Evolutionary conservation across 768 basidiomycete species (phyloP).

Genomic region (Boletus rubescentipes): DNA sequence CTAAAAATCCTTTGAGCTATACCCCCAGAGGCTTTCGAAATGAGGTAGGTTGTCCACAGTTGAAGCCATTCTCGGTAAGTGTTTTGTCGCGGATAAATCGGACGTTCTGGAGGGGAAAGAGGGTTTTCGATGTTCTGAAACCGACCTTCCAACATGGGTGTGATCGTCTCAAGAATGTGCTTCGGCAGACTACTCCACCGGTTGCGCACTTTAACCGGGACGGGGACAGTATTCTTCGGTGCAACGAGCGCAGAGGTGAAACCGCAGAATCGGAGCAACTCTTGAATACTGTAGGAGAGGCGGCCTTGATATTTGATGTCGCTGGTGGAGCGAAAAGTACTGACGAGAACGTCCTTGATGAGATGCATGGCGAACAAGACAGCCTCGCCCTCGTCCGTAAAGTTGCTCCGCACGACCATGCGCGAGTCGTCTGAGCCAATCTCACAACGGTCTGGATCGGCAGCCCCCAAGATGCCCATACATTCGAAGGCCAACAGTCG

Average conservation of each 20-base stretch:
- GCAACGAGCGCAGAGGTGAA: slow-evolving; percentile 78
- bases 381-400: slow-evolving; percentile 74
- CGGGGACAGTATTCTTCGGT: slow-evolving; percentile 45
- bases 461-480: slow-evolving; percentile 87
- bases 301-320: slow-evolving; percentile 90
- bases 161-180: slow-evolving; percentile 80
- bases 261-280: slow-evolving; percentile 81
- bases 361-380: slow-evolving; percentile 81
- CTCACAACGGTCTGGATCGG: slow-evolving; percentile 92
- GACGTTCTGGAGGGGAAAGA: slow-evolving; percentile 48
- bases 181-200: slow-evolving; percentile 82
- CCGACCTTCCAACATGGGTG: slow-evolving; percentile 74
- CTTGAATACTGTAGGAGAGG: slow-evolving; percentile 90
- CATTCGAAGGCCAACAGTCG: slow-evolving; percentile 82
- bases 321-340: slow-evolving; percentile 89
- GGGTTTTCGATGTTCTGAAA: slow-evolving; percentile 53
- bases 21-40: slow-evolving; percentile 57
- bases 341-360: slow-evolving; percentile 81
- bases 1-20: slow-evolving; percentile 71
- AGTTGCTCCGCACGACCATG: slow-evolving; percentile 79
- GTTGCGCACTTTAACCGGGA: slow-evolving; percentile 64
- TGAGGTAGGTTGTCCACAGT: slow-evolving; percentile 80
- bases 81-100: slow-evolving; percentile 71
- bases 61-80: slow-evolving; percentile 98
- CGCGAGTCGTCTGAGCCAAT: slow-evolving; percentile 54